Evolutionary conservation across 2,329 filamentous ascomycete species (phyloP).

Genomic region (Chrysosporium keratinophilum): DNA sequence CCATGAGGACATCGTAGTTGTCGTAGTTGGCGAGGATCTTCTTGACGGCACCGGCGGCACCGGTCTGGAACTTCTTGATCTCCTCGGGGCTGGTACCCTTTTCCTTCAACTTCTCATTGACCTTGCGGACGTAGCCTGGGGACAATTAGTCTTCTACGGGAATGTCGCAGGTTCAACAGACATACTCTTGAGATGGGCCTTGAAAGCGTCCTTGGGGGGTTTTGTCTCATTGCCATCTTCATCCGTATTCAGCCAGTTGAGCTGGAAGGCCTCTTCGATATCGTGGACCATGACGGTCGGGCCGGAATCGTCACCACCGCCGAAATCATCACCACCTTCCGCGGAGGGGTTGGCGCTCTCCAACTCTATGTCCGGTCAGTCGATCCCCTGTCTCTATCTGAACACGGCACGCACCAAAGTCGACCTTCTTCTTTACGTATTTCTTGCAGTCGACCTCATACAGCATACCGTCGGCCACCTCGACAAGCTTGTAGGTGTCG

Average conservation of each 20-base stretch:
- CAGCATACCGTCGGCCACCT: slow-evolving; percentile 59
- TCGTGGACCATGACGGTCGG: slow-evolving; percentile 64
- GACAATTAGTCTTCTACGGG: neutral
- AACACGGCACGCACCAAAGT: slow-evolving; percentile 49
- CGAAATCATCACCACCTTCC: slow-evolving; percentile 59
- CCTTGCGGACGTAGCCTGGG: slow-evolving; percentile 78
- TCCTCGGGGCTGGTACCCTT: slow-evolving; percentile 53
- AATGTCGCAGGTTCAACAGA: slow-evolving; percentile 11
- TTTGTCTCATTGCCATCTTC: slow-evolving; percentile 26
- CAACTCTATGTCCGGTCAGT: slow-evolving; percentile 25
- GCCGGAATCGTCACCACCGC: slow-evolving; percentile 60
- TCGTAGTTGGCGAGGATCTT: slow-evolving; percentile 82
- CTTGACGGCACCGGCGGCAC: slow-evolving; percentile 66
- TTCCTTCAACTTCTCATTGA: slow-evolving; percentile 61
- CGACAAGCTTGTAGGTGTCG: slow-evolving; percentile 78
- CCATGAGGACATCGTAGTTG: slow-evolving; percentile 90
- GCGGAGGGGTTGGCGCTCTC: slow-evolving; percentile 90
- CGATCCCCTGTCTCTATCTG: neutral
- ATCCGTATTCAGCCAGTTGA: slow-evolving; percentile 48
- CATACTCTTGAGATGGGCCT: slow-evolving; percentile 74
- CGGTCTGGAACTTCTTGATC: slow-evolving; percentile 69
- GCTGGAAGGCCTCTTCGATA: slow-evolving; percentile 83
- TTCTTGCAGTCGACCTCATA: slow-evolving; percentile 90
- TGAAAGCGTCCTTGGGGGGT: slow-evolving; percentile 72
- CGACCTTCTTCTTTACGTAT: slow-evolving; percentile 67